Conservation (phyloP, 345 rosid genomes). For the Citrus glauca region DNA sequence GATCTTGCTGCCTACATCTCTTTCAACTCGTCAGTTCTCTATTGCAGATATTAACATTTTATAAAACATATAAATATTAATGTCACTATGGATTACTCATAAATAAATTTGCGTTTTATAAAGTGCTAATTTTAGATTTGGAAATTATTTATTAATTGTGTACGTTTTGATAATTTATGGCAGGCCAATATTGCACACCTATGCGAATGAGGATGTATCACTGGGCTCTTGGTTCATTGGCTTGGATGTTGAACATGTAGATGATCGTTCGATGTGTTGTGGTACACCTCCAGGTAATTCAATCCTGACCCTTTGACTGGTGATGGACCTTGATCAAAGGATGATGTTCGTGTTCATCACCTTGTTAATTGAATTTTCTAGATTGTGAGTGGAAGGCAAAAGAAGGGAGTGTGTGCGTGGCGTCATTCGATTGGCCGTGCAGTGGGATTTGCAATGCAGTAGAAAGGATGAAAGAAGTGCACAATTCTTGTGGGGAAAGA, state of each 20-base stretch:
- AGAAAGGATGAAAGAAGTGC: slow-evolving; percentile 64
- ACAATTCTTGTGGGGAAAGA: slow-evolving; percentile 73
- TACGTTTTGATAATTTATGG: neutral
- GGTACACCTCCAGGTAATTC: slow-evolving; percentile 77
- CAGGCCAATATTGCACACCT: slow-evolving; percentile 79
- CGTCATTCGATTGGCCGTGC: slow-evolving; percentile 88
- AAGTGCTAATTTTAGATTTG: neutral
- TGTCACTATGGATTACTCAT: too few species aligned
- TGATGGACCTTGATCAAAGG: neutral
- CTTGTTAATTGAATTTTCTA: neutral
- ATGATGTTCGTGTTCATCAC: neutral
- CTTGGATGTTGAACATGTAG: slow-evolving; percentile 77
- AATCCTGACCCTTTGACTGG: neutral
- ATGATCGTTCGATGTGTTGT: slow-evolving; percentile 82
- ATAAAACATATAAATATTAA: neutral
- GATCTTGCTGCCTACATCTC: slow-evolving; percentile 86
- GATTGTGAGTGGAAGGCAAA: slow-evolving; percentile 78
- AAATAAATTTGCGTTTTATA: neutral
- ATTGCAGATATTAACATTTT: neutral
- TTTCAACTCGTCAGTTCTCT: slow-evolving; percentile 51
- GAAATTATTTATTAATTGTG: neutral
- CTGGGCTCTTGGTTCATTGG: slow-evolving; percentile 85
- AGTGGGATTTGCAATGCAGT: slow-evolving; percentile 86
- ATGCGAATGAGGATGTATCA: slow-evolving; percentile 92
- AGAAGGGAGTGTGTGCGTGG: slow-evolving; percentile 72